Evolutionary conservation across 2,329 filamentous ascomycete genomes (phyloP).

Genomic region (Ceratocystis alfenasii): DNA sequence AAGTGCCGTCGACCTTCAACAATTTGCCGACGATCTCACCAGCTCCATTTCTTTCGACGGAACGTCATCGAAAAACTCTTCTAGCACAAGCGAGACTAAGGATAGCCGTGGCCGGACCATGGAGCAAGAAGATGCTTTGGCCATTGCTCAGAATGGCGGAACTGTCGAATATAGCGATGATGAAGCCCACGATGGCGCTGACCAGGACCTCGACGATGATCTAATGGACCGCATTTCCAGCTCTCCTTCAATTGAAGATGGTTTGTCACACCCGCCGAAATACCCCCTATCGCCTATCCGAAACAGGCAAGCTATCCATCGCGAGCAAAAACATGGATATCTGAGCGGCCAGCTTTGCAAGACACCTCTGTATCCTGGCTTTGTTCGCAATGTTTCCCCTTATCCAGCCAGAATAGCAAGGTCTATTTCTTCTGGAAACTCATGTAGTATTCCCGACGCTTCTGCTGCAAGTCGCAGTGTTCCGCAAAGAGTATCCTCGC

Average conservation of each 20-base stretch:
- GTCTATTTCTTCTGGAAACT: background rate
- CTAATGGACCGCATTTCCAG: constrained; percentile 98
- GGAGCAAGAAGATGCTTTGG: constrained; percentile 46
- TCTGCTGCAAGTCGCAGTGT: constrained; percentile 18
- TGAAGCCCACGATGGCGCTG: constrained; percentile 53
- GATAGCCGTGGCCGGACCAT: constrained; percentile 29
- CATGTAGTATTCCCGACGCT: constrained; percentile 4
- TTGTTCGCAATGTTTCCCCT: background rate
- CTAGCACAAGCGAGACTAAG: constrained; percentile 27
- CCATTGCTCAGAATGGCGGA: constrained; percentile 48
- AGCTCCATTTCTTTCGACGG: constrained; percentile 27
- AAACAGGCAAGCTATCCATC: background rate
- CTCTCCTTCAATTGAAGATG: constrained; percentile 97
- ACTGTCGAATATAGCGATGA: constrained; percentile 29
- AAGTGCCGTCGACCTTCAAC: constrained; percentile 19
- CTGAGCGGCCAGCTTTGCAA: background rate
- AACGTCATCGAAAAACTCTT: constrained; percentile 25
- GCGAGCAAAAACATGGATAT: background rate
- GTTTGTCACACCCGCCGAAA: constrained; percentile 53
- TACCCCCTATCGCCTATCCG: background rate
- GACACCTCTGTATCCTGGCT: background rate
- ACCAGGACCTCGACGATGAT: constrained; percentile 73
- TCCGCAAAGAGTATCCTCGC: background rate
- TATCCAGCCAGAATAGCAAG: background rate
- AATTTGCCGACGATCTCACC: constrained; percentile 21